phyloP scores from a whole-genome alignment of 345 rosid genomes.

The Boechera retrofracta region DNA sequence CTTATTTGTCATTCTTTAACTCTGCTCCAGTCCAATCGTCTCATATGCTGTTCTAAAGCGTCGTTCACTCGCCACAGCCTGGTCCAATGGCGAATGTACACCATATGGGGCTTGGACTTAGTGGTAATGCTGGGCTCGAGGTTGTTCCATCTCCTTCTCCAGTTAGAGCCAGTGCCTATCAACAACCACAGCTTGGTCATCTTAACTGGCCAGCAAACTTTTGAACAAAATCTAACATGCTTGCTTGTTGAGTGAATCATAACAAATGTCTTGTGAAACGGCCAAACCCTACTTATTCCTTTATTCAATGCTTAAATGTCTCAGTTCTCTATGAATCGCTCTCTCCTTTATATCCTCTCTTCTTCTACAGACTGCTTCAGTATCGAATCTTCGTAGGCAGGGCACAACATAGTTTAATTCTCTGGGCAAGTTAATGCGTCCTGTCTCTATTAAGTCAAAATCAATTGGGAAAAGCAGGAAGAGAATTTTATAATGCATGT shows the following conservation, averaged over 20 bases:
- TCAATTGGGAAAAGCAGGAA: constrained; percentile 25
- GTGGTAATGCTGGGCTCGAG: constrained; percentile 70
- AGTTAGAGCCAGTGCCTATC: constrained; percentile 80
- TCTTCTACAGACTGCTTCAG: constrained; percentile 34
- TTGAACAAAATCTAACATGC: constrained; percentile 57
- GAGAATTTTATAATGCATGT: constrained; percentile 40
- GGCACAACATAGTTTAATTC: constrained; percentile 30
- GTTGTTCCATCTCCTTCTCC: constrained; percentile 72
- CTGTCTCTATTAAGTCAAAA: constrained; percentile 12
- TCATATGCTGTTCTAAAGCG: too few species aligned
- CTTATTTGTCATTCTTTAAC: too few species aligned
- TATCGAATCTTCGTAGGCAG: constrained; percentile 53
- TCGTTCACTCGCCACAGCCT: too few species aligned
- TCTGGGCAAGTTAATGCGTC: constrained; percentile 6
- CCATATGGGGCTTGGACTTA: too few species aligned
- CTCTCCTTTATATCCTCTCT: background rate
- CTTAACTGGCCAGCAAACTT: constrained; percentile 86
- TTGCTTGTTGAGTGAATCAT: constrained; percentile 45
- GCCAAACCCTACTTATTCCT: too few species aligned
- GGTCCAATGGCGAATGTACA: too few species aligned
- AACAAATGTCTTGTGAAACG: constrained; percentile 42
- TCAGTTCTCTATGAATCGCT: background rate
- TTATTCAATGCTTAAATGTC: constrained; percentile 38
- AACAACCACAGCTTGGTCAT: constrained; percentile 87
- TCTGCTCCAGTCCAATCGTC: too few species aligned